A percentile compares a stretch with the other conserved stretches of the same genome.
Evolutionary conservation across 352 stramenopile genomes (phyloP).

Genomic region (Phytophthora syringae): DNA sequence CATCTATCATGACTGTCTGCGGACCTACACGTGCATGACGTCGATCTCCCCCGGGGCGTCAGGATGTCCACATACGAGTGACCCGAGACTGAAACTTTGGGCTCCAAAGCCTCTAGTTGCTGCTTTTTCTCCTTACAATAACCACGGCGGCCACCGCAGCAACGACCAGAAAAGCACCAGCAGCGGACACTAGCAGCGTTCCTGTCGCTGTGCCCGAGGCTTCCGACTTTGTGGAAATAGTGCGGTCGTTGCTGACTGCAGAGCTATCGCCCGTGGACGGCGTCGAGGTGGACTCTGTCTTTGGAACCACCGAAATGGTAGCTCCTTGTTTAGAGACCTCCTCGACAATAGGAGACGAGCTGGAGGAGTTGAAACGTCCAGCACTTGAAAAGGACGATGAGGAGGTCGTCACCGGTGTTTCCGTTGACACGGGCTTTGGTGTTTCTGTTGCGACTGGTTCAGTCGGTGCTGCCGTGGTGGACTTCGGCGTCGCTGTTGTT

Average conservation of each 20-base stretch:
- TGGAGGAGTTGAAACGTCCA: slow-evolving; percentile 16
- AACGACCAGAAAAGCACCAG: slow-evolving; percentile 23
- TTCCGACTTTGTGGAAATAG: slow-evolving; percentile 11
- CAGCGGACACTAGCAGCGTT: slow-evolving; percentile 6
- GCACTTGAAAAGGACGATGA: slow-evolving; percentile 5
- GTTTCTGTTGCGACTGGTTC: slow-evolving; percentile 10
- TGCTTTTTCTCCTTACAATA: slow-evolving; percentile 59
- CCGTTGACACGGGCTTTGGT: not conserved
- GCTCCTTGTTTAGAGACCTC: slow-evolving; percentile 1
- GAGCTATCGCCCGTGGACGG: slow-evolving; percentile 8
- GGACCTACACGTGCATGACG: slow-evolving; percentile 25
- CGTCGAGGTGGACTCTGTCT: too few relatives aligned
- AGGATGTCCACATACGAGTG: slow-evolving; percentile 28
- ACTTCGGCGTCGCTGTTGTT: slow-evolving; percentile 8
- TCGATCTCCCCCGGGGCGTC: slow-evolving; percentile 45
- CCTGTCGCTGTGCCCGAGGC: slow-evolving; percentile 1
- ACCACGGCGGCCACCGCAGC: slow-evolving; percentile 39
- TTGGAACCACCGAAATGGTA: slow-evolving; percentile 9
- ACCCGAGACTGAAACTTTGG: slow-evolving; percentile 29
- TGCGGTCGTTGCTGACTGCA: slow-evolving; percentile 1
- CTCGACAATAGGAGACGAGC: slow-evolving; percentile 13
- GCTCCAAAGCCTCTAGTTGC: slow-evolving; percentile 42
- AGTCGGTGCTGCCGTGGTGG: slow-evolving; percentile 11
- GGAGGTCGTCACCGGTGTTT: slow-evolving; percentile 1
- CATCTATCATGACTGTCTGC: slow-evolving; percentile 16